phyloP scores from a whole-genome alignment of 192 early-diverging fungal genomes.

The Backusella australiensis region DNA sequence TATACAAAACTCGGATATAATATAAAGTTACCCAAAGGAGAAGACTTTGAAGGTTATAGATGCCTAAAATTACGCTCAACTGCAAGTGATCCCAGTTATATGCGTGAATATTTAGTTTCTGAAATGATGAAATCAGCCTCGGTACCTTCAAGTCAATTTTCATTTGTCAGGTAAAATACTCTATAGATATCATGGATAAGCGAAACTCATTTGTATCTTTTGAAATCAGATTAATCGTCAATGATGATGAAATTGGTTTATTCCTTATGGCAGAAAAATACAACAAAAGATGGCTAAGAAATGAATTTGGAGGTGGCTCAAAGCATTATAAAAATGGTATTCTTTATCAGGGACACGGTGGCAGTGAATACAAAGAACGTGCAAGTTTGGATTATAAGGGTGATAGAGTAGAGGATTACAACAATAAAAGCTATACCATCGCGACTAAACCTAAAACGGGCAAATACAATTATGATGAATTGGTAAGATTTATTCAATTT shows the following conservation, averaged over 20 bases:
- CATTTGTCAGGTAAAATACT: conserved; percentile 24
- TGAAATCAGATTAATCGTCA: conserved; percentile 18
- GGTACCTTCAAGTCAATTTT: conserved; percentile 12
- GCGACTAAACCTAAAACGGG: conserved; percentile 3
- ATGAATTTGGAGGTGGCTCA: conserved; percentile 5
- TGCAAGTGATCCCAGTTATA: conserved; percentile 27
- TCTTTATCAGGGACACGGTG: conserved; percentile 8
- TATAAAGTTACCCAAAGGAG: conserved; percentile 6
- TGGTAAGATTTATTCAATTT: conserved; percentile 25
- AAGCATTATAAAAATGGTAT: conserved; percentile 1
- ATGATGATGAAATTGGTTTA: conserved; percentile 6
- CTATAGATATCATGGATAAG: neutral
- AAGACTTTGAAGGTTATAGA: conserved; percentile 16
- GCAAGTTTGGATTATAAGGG: conserved; percentile 13
- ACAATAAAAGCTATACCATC: neutral
- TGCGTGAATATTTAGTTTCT: conserved; percentile 27
- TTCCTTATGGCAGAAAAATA: conserved; percentile 16
- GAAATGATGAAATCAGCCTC: conserved; percentile 22
- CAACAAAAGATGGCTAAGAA: neutral
- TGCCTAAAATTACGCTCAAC: conserved; percentile 24
- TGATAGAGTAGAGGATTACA: neutral
- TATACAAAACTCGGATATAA: conserved; percentile 27
- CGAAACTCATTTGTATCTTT: neutral
- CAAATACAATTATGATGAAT: neutral
- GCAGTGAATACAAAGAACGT: neutral